Conservation (phyloP, 768 basidiomycete genomes). For the Mycena leptocephala region DNA sequence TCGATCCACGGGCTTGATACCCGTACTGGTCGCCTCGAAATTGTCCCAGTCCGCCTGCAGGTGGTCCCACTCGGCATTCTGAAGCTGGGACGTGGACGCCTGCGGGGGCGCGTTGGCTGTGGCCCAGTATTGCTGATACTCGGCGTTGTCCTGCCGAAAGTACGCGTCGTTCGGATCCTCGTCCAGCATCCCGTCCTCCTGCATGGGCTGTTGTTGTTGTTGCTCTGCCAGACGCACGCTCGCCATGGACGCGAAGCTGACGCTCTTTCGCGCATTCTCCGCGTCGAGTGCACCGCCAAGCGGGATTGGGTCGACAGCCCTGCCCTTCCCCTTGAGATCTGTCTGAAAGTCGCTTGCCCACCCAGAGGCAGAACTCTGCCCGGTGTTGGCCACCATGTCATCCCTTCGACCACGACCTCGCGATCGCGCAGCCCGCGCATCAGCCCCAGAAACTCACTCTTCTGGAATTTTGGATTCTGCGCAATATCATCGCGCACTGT, state of each 20-base stretch:
- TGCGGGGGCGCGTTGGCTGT: conserved; percentile 50
- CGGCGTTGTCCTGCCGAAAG: conserved; percentile 79
- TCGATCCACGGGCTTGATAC: conserved; percentile 67
- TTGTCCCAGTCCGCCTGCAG: conserved; percentile 87
- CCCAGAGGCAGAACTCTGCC: conserved; percentile 42
- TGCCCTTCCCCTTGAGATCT: conserved; percentile 81
- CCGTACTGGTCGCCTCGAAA: conserved; percentile 82
- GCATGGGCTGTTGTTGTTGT: neutral
- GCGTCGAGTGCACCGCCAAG: neutral
- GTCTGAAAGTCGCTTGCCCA: conserved; percentile 30
- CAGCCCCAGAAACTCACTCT: conserved; percentile 87
- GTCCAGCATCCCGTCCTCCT: conserved; percentile 13
- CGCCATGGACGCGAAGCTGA: conserved; percentile 10
- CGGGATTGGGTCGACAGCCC: conserved; percentile 5
- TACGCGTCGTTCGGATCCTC: conserved; percentile 77
- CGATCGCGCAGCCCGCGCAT: conserved; percentile 91
- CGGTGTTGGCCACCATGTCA: conserved; percentile 76
- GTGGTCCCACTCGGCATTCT: conserved; percentile 68
- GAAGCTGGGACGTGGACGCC: conserved; percentile 31
- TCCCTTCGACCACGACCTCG: conserved; percentile 84
- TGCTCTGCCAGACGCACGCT: neutral
- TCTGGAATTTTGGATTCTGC: conserved; percentile 87
- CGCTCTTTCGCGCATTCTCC: neutral
- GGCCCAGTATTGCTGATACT: conserved; percentile 76
- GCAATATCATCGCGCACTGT: conserved; percentile 84